Base-by-base conservation (phyloP, 306 rosid species). In the Dicorynia guianensis region DNA sequence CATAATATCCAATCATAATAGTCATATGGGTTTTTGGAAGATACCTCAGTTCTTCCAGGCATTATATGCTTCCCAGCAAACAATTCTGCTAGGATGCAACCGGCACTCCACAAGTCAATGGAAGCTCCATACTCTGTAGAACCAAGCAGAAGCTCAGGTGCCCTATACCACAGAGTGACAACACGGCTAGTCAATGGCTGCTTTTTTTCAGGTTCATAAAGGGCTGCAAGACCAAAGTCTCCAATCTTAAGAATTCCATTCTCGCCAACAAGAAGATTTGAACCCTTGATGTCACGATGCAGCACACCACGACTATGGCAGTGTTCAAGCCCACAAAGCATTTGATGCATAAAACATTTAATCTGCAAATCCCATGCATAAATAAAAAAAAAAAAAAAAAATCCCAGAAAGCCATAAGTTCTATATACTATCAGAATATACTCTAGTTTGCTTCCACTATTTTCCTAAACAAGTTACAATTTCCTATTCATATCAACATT, bases 41-140 rank as follows among this genome's bases (percentile, higher is more conserved):
- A 0, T 81, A 90, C 99, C 97, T 95, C 99, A 10, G 99, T 95
- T 83, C 97, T 87, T 81, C 97, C 97, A 0, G 99, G 96, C 99
- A 95, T 90, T 70, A 92, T 95, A 36, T 96, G 99, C 69, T 92
- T 95, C 43, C 97, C 97, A 10, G 79, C 79, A 36, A 82, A 78
- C 86, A 95, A 39, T 79, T 95, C 99, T 0, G 99, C 97, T 67
- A 90, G 85, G 63, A 95, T 95, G 78, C 99, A 95, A 66, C 99
- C 99, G 33, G 67, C 75, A 77, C 99, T 95, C 99, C 99, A 95
- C 71, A 90, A 65, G 78, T 92, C 99, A 75, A 95, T 85, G 76
- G 86, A 89, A 6, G 76, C 80, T 67, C 92, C 98, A 74, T 94
- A 92, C 15, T 89, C 82, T 0, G 95, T 94, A 68, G 97, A 84